These are phyloP conservation scores for Saccharomycopsis hybrid DNA, from an alignment of 1,139 yeast genomes.

Conservation along the genomic window DNA sequence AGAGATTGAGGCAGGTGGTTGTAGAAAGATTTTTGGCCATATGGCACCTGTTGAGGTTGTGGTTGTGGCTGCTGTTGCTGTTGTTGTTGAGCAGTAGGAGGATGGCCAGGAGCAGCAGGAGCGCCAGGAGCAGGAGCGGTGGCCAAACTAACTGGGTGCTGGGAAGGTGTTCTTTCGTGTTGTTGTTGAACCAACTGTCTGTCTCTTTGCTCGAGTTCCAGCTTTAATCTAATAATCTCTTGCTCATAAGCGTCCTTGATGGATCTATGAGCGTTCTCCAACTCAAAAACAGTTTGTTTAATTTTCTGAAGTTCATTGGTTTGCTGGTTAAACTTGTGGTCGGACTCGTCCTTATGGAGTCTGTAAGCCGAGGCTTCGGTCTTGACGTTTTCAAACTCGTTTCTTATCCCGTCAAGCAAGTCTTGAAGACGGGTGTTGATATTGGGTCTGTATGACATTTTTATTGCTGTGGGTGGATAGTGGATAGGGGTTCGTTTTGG, in stretches of 20 bases:
- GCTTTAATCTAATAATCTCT: slow-evolving; percentile 78
- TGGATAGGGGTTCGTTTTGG: too few species aligned
- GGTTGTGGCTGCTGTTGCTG: slow-evolving; percentile 23
- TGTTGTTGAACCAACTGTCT: slow-evolving; percentile 20
- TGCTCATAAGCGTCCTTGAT: slow-evolving; percentile 96
- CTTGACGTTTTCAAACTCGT: slow-evolving; percentile 81
- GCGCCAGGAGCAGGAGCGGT: neutral
- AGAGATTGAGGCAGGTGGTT: slow-evolving; percentile 15
- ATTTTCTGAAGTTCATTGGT: slow-evolving; percentile 93
- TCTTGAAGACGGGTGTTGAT: slow-evolving; percentile 34
- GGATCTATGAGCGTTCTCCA: slow-evolving; percentile 90
- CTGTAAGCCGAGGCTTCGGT: slow-evolving; percentile 78
- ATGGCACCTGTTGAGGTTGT: slow-evolving; percentile 27
- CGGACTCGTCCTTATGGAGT: slow-evolving; percentile 91
- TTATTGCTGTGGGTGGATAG: neutral
- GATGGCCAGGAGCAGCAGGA: too few species aligned
- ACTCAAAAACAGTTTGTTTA: slow-evolving; percentile 87
- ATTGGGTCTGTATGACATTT: neutral
- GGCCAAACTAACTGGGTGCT: slow-evolving; percentile 11
- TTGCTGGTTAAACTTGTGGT: slow-evolving; percentile 84
- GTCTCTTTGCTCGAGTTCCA: slow-evolving; percentile 57
- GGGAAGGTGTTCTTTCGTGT: neutral
- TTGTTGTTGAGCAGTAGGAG: too few species aligned
- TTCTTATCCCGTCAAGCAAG: slow-evolving; percentile 84
- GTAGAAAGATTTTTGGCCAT: neutral